Conservation (phyloP, 2,329 filamentous ascomycete genomes). For the Malbranchea zuffiana region DNA sequence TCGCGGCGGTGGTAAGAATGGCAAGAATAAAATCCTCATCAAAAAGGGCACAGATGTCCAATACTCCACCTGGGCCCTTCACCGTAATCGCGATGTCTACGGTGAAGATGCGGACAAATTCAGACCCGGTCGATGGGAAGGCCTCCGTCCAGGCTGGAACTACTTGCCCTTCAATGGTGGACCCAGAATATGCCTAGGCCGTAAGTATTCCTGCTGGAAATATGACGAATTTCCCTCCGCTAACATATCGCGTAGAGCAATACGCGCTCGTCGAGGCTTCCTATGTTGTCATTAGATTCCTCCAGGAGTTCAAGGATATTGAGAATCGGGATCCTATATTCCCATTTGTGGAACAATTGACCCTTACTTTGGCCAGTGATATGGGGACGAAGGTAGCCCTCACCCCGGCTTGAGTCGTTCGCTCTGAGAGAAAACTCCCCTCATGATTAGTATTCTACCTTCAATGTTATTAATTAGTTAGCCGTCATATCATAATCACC, state of each 20-base stretch:
- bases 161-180: slow-evolving; percentile 46
- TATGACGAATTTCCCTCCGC: not conserved
- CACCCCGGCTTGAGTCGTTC: slow-evolving; percentile 7
- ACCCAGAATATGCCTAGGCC: slow-evolving; percentile 43
- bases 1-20: slow-evolving; percentile 39
- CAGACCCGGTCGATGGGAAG: slow-evolving; percentile 41
- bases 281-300: slow-evolving; percentile 35
- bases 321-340: slow-evolving; percentile 12
- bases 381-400: slow-evolving; percentile 10
- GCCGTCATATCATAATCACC: too few relatives aligned
- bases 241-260: slow-evolving; percentile 31
- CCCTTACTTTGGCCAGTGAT: slow-evolving; percentile 10
- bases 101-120: slow-evolving; percentile 41
- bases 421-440: too few relatives aligned
- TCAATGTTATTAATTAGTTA: too few relatives aligned
- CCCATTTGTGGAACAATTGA: slow-evolving; percentile 11
- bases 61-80: slow-evolving; percentile 40
- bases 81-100: slow-evolving; percentile 40
- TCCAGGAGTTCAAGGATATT: slow-evolving; percentile 22
- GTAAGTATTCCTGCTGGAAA: slow-evolving; percentile 3
- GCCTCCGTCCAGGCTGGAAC: slow-evolving; percentile 43
- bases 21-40: slow-evolving; percentile 38
- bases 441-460: too few relatives aligned
- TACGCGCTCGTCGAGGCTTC: slow-evolving; percentile 50
- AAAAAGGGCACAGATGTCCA: slow-evolving; percentile 35